Evolutionary conservation across 805 yeast genomes (phyloP).

Genomic region (Pichia eremophila): DNA sequence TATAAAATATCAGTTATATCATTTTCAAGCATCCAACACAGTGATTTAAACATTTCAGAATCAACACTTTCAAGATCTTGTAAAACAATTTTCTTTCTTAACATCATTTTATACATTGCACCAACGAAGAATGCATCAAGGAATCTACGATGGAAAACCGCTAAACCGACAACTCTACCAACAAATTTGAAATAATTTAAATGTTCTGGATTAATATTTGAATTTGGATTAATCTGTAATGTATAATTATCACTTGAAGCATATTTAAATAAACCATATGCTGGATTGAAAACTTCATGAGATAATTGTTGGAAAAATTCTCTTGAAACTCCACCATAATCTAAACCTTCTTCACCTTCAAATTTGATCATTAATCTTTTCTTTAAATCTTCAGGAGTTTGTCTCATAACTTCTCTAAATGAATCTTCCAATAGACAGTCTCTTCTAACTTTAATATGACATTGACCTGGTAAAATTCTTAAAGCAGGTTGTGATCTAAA

Average conservation of each 20-base stretch:
- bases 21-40: conserved; percentile 93
- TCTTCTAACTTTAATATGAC: conserved; percentile 96
- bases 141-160: conserved; percentile 96
- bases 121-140: conserved; percentile 97
- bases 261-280: conserved; percentile 93
- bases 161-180: conserved; percentile 96
- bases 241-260: conserved; percentile 98
- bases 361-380: conserved; percentile 96
- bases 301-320: conserved; percentile 94
- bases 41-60: conserved; percentile 88
- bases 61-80: conserved; percentile 99
- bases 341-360: conserved; percentile 99
- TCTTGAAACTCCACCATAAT: conserved; percentile 98
- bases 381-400: conserved; percentile 95
- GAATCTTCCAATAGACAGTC: conserved; percentile 95
- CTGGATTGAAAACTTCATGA: conserved; percentile 98
- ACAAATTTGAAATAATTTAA: conserved; percentile 95
- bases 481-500: conserved; percentile 98
- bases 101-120: conserved; percentile 95
- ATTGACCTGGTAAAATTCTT: conserved; percentile 95
- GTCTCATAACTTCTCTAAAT: conserved; percentile 97
- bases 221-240: conserved; percentile 93
- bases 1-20: conserved; percentile 84
- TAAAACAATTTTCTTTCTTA: conserved; percentile 85
- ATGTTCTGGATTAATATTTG: conserved; percentile 96